Conservation (phyloP, 2,329 filamentous ascomycete genomes). For the Penicillium psychrosexuale region DNA sequence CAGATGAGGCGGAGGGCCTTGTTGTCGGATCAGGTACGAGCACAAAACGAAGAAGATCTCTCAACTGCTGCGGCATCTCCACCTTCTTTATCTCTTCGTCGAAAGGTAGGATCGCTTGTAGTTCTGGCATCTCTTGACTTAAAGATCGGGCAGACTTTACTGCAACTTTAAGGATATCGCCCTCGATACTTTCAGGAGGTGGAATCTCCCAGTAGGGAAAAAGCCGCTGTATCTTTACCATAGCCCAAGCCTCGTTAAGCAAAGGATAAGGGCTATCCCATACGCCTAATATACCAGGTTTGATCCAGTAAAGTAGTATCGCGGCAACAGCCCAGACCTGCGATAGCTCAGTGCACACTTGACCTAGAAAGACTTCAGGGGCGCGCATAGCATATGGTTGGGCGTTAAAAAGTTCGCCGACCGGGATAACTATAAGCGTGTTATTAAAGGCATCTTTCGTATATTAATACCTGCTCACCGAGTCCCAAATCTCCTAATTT, state of each 20-base stretch:
- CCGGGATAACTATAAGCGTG: background rate
- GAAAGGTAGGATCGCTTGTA: background rate
- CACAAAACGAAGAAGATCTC: background rate
- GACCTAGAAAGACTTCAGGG: background rate
- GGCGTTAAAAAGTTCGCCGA: background rate
- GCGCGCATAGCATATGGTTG: conserved; percentile 2
- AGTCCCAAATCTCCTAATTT: background rate
- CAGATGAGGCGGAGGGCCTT: background rate
- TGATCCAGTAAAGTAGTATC: background rate
- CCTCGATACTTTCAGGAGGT: background rate
- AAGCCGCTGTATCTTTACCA: background rate
- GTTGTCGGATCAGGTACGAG: background rate
- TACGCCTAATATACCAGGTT: background rate
- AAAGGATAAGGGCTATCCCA: background rate
- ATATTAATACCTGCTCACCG: background rate
- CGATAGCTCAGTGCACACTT: background rate
- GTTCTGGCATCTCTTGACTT: background rate
- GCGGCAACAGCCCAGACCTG: background rate
- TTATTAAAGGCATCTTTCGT: background rate
- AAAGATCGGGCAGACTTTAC: background rate
- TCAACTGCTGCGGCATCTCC: background rate
- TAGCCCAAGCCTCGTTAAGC: background rate
- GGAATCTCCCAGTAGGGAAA: background rate
- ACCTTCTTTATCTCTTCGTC: background rate
- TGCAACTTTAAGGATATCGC: background rate